Percentiles rank a stretch among this genome's conserved stretches.
phyloP scores from a whole-genome alignment of 495 filamentous ascomycete genomes.

The Aspergillus heteromorphus region DNA sequence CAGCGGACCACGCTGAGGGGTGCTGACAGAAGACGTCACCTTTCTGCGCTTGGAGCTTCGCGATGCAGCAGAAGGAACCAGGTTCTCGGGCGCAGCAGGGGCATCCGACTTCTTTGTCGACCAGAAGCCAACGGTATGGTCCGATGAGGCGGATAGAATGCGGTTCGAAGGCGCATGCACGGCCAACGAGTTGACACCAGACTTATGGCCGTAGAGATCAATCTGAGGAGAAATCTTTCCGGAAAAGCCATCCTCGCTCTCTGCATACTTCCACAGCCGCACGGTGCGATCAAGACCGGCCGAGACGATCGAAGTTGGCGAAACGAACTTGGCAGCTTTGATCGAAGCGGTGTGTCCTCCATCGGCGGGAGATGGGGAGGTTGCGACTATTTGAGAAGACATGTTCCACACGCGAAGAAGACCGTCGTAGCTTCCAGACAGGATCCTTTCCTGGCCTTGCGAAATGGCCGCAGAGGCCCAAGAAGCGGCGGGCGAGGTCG shows the following conservation, averaged over 20 bases:
- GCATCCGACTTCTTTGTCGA: conserved; percentile 66
- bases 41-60: conserved; percentile 71
- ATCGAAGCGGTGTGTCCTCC: conserved; percentile 71
- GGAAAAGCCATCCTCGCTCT: conserved; percentile 52
- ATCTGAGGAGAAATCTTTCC: conserved; percentile 67
- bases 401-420: conserved; percentile 82
- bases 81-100: conserved; percentile 59
- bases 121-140: conserved; percentile 82
- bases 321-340: conserved; percentile 76
- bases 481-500: conserved; percentile 53
- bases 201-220: conserved; percentile 82
- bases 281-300: conserved; percentile 76
- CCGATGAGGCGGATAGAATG: conserved; percentile 75
- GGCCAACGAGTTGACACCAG: conserved; percentile 66
- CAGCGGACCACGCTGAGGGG: conserved; percentile 75
- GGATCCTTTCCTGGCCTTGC: conserved; percentile 60
- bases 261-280: conserved; percentile 80
- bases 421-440: conserved; percentile 90
- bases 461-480: conserved; percentile 43
- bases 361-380: conserved; percentile 53
- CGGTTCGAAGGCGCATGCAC: conserved; percentile 70
- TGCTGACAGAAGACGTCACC: conserved; percentile 54
- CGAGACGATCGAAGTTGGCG: conserved; percentile 69
- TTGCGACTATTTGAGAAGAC: conserved; percentile 71
- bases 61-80: conserved; percentile 57